Evolutionary conservation across 306 rosid species (phyloP), one percentile per base, ranked within the genome.

Genomic region (Macrotyloma uniflorum): DNA sequence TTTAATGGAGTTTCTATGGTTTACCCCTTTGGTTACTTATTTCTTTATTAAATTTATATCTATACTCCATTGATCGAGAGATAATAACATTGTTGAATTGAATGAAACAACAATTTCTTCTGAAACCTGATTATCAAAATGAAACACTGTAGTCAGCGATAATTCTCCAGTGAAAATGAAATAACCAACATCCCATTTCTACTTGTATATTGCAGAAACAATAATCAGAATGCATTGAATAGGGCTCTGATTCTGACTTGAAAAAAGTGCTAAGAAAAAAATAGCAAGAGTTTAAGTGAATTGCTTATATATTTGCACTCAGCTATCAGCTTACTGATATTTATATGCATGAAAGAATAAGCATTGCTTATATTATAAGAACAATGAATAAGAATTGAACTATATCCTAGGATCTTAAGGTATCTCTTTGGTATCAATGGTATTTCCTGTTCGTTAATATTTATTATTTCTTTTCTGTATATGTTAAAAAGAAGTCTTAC

Each of bases 1-100:
- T 67, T 69, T 14, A 61, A 79, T 69, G 50, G 16, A 40, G 8
- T 79, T 23, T 69, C 35, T 22, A 15, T 74, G 55, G 45, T 62
- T 65, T 47, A 4, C 8, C 33, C 35, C 15, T 2, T 70, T 18
- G 8, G n/a, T 53, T 50, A 55, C 38, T 58, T 66, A 8, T 82
- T 66, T 76, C 8, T 45, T 33, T 54, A n/a, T 33, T 55, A 10
- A 23, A 55, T 47, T 35, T 72, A 18, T 26, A 70, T 61, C 38
- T 46, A 19, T 23, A 4, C 49, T 68, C 61, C 33, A 66, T 11
- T 61, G 30, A 62, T 75, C 15, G 47, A 13, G 59, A 69, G 67
- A 40, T n/a, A 19, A 24, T 22, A 47, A 49, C 36, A 35, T 67
- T 36, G 40, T 24, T 38, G 13, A 50, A 69, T 51, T 15, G 6